Evolutionary conservation across 2,329 filamentous ascomycete species (phyloP), one percentile per base, ranked within the genome.

Genomic region (Hypoxylon sp.): DNA sequence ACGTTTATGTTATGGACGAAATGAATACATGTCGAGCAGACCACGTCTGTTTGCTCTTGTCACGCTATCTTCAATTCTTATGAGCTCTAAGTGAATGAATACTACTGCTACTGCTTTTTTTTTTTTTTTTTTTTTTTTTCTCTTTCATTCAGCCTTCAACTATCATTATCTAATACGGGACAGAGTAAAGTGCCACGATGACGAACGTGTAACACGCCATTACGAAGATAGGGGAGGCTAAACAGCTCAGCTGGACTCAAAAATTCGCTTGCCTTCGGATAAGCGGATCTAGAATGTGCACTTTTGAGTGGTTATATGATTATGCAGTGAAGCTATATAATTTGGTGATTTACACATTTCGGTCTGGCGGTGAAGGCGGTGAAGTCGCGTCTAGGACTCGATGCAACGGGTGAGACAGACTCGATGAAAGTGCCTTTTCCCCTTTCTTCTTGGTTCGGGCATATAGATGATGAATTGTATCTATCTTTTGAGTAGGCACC

Each of bases 251-350:
- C 11, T 46, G 41, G 5, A 17, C 20, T 24, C 6, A 11, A 46
- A 13, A 43, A 17, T 6, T 11, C 6, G 17, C 17, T 54, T 26
- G 30, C 50, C 50, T 59, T 4, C 50, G 44, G 44, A 22, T 51
- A 46, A 19, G 26, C 46, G 37, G 44, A 26, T 46, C 17, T 19
- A 22, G 20, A 54, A 49, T 46, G 47, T 60, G 39, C 51, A 50
- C 43, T 28, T 50, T 17, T 51, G 51, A 60, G 34, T 13, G 30
- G 10, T 32, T 51, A 22, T 51, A 34, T 39, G 37, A 37, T 50
- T 50, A 46, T 24, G 7, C 24, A 46, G 19, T 46, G 20, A 22
- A 24, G 19, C 13, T 22, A 24, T 22, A 24, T 46, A 24, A 10
- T 20, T 13, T 6, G 3, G n/a, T 20, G 7, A 1, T 8, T 43